phyloP scores from a whole-genome alignment of 2,329 filamentous ascomycete genomes.

The Penicillium sp. region DNA sequence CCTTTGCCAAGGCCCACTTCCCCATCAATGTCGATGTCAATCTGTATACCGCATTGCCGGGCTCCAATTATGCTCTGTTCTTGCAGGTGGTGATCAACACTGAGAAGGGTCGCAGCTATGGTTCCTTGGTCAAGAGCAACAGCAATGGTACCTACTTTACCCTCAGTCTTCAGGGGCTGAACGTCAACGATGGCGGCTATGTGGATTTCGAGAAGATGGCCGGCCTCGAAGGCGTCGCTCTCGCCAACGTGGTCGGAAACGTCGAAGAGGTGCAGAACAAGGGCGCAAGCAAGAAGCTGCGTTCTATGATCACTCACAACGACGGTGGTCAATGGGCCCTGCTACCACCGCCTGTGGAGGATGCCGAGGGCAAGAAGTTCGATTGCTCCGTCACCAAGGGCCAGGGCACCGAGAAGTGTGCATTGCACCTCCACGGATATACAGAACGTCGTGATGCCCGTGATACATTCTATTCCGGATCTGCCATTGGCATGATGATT shows the following conservation, averaged over 20 bases:
- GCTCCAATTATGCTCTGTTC: constrained; percentile 91
- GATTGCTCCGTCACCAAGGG: constrained; percentile 62
- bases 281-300: constrained; percentile 72
- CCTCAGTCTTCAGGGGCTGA: constrained; percentile 75
- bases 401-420: constrained; percentile 62
- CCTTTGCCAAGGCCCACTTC: constrained; percentile 80
- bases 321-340: constrained; percentile 86
- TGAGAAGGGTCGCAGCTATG: constrained; percentile 65
- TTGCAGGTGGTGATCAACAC: constrained; percentile 82
- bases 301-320: constrained; percentile 93
- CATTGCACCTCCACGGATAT: constrained; percentile 91
- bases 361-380: constrained; percentile 69
- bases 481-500: constrained; percentile 87
- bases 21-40: constrained; percentile 78
- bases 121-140: constrained; percentile 94
- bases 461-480: constrained; percentile 83
- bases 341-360: constrained; percentile 68
- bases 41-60: constrained; percentile 90
- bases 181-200: constrained; percentile 71
- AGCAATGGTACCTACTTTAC: constrained; percentile 97
- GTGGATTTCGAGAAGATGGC: constrained; percentile 97
- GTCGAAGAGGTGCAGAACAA: constrained; percentile 59
- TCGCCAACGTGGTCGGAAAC: constrained; percentile 85
- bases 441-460: constrained; percentile 80
- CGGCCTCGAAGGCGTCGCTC: constrained; percentile 81